Conservation (phyloP, 805 yeast species). For the Ogataea pilisensis region DNA sequence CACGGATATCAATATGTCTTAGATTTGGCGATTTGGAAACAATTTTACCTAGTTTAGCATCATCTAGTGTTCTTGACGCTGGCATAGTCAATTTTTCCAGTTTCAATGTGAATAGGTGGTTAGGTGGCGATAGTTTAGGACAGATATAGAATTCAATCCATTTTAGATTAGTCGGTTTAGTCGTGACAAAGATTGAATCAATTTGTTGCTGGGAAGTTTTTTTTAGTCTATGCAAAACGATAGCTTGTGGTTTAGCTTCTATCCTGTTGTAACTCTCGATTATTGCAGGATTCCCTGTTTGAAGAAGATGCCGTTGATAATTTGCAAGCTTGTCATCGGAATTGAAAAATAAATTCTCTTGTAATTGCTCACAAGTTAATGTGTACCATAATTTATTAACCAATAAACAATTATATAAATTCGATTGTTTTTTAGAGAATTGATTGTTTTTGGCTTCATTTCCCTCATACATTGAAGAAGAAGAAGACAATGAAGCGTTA, state of each 20-base stretch:
- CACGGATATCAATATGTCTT: slow-evolving; percentile 69
- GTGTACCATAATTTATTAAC: slow-evolving; percentile 68
- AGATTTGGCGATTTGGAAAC: slow-evolving; percentile 55
- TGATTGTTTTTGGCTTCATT: slow-evolving; percentile 2
- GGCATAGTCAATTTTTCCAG: slow-evolving; percentile 57
- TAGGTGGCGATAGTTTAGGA: slow-evolving; percentile 61
- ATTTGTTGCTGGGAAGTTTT: slow-evolving; percentile 48
- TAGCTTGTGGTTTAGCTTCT: slow-evolving; percentile 29
- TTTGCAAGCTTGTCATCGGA: slow-evolving; percentile 36
- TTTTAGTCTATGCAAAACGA: slow-evolving; percentile 65
- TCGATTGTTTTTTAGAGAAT: slow-evolving; percentile 15
- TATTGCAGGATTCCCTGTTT: no score
- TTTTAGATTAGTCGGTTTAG: slow-evolving; percentile 46
- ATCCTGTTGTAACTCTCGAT: no score
- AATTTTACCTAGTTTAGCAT: slow-evolving; percentile 49
- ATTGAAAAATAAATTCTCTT: slow-evolving; percentile 52
- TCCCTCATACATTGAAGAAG: slow-evolving; percentile 6
- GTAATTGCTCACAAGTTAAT: slow-evolving; percentile 50
- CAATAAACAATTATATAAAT: slow-evolving; percentile 56
- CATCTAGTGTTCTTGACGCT: slow-evolving; percentile 63
- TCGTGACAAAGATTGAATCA: slow-evolving; percentile 37
- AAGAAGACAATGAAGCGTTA: slow-evolving; percentile 15
- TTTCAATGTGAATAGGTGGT: slow-evolving; percentile 37
- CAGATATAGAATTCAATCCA: slow-evolving; percentile 84
- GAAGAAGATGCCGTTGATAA: slow-evolving; percentile 11